These are phyloP conservation scores for Eucalyptus globulus DNA, from an alignment of 345 rosid genomes.

Conservation along the genomic window DNA sequence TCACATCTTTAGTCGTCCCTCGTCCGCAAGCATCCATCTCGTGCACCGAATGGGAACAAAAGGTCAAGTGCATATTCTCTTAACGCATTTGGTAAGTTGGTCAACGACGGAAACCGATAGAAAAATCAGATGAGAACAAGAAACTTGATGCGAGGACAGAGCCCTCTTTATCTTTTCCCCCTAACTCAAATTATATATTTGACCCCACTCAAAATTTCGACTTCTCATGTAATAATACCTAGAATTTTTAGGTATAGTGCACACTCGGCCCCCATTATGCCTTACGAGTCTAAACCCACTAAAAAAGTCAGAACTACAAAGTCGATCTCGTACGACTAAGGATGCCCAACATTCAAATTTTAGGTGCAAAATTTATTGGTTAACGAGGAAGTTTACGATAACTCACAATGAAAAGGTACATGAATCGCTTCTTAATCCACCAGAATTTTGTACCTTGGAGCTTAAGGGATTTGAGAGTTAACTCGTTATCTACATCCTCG, in stretches of 20 bases:
- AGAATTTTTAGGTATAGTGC: neutral
- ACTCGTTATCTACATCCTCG: neutral
- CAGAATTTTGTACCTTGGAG: neutral
- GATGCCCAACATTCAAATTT: neutral
- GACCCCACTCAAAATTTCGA: neutral
- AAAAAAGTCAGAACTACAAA: neutral
- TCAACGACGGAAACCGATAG: neutral
- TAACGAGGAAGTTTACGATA: neutral
- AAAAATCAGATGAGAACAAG: neutral
- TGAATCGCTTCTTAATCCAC: neutral
- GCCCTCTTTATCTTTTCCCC: neutral
- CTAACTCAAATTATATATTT: neutral
- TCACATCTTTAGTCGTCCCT: neutral
- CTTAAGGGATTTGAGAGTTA: neutral
- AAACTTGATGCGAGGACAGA: neutral
- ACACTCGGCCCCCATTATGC: neutral
- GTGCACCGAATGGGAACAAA: neutral
- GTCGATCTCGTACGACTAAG: fast-evolving
- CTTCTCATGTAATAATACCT: neutral
- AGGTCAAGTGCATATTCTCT: neutral
- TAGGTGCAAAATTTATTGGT: neutral
- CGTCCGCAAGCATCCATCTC: neutral
- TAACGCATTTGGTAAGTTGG: neutral
- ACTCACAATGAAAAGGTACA: neutral
- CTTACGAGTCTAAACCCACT: neutral